Evolutionary conservation across 768 basidiomycete genomes (phyloP).

Genomic region (Peribolospora baueri): DNA sequence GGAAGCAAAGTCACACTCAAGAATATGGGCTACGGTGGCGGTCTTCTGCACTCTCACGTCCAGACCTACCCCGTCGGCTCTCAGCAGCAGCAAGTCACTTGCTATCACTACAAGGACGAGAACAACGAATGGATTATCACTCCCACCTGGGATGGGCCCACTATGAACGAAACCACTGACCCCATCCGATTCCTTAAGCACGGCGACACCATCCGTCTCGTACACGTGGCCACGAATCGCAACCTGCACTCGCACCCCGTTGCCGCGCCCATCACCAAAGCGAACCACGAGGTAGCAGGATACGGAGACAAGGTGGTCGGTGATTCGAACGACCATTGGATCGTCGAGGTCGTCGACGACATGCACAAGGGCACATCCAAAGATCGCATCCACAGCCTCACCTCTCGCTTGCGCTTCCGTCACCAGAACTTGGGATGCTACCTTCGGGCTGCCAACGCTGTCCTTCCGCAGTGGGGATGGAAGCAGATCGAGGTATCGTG

Average conservation of each 20-base stretch:
- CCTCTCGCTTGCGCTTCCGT: conserved; percentile 63
- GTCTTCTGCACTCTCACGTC: conserved; percentile 87
- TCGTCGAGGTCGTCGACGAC: conserved; percentile 83
- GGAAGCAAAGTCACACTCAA: conserved; percentile 83
- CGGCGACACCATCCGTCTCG: conserved; percentile 55
- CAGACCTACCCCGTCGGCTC: conserved; percentile 84
- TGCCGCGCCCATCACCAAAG: conserved; percentile 65
- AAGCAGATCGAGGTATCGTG: conserved; percentile 95
- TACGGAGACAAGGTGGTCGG: conserved; percentile 81
- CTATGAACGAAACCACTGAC: conserved; percentile 39
- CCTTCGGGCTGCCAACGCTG: conserved; percentile 60
- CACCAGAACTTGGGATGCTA: conserved; percentile 65
- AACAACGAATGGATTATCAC: conserved; percentile 80
- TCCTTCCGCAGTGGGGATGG: conserved; percentile 94
- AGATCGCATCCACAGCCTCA: conserved; percentile 57
- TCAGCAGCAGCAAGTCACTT: conserved; percentile 84
- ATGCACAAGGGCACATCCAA: conserved; percentile 35
- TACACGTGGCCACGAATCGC: conserved; percentile 56
- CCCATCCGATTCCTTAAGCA: conserved; percentile 44
- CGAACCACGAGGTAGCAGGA: conserved; percentile 72
- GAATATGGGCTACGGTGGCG: conserved; percentile 95
- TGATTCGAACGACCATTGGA: conserved; percentile 72
- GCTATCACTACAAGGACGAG: conserved; percentile 97
- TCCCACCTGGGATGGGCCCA: conserved; percentile 53
- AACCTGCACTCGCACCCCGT: conserved; percentile 82